A percentile compares a stretch with the other conserved stretches of the same genome.
Evolutionary conservation across 1,139 yeast genomes (phyloP).

Genomic region (Tardiomyces blankii): DNA sequence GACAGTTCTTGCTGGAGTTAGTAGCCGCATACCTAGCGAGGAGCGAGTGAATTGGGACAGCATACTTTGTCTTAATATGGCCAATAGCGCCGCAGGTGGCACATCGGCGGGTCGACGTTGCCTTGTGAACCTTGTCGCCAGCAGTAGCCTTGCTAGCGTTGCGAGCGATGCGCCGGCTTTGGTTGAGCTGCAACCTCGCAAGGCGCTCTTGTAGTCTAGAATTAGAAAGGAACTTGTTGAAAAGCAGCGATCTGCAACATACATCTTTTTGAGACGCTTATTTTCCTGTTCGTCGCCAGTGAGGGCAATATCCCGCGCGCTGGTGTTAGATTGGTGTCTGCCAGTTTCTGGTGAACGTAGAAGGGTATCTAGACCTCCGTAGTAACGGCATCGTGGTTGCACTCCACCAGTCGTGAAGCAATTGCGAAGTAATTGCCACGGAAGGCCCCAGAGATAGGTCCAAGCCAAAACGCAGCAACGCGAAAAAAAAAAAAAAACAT

Average conservation of each 20-base stretch:
- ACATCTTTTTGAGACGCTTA: constrained; percentile 36
- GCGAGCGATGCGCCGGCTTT: constrained; percentile 48
- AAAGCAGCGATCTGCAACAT: background rate
- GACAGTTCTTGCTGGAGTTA: constrained; percentile 57
- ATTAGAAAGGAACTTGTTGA: constrained; percentile 21
- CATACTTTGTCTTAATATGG: constrained; percentile 69
- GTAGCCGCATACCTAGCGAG: background rate
- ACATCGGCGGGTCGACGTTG: constrained; percentile 76
- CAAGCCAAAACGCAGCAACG: too few relatives aligned
- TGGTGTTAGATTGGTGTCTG: background rate
- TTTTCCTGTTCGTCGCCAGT: constrained; percentile 83
- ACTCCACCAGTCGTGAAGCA: too few relatives aligned
- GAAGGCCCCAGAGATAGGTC: too few relatives aligned
- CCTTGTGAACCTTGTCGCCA: constrained; percentile 30
- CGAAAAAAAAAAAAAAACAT: too few relatives aligned
- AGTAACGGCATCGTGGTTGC: too few relatives aligned
- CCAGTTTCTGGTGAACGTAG: background rate
- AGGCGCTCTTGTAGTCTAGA: constrained; percentile 75
- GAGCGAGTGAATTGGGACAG: background rate
- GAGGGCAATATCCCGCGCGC: constrained; percentile 53
- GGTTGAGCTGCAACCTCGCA: constrained; percentile 72
- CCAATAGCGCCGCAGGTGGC: constrained; percentile 95
- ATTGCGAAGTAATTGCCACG: too few relatives aligned
- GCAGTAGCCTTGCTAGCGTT: constrained; percentile 32
- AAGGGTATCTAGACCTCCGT: too few relatives aligned